Base-by-base conservation (phyloP, 805 yeast genomes). In the Wickerhamomyces queroliae region DNA sequence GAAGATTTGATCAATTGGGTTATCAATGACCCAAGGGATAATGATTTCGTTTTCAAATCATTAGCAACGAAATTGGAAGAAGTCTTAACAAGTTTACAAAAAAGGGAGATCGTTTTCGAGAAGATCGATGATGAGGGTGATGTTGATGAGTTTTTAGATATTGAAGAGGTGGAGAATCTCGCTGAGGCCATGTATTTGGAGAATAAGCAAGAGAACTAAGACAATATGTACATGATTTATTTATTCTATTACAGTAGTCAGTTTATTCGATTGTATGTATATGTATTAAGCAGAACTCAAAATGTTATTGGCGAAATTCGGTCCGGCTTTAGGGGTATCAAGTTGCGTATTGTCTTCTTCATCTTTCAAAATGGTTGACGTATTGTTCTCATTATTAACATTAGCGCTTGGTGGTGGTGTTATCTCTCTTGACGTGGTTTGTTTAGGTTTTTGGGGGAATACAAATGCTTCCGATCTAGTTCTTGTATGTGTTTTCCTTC, bases 1-100 rank as follows among this genome's bases (percentile, higher is more conserved):
- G 88, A 84, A 50, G 96, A 90, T 56, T 65, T 87, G 45, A 71
- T 85, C 41, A 66, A 81, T 13, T 90, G 95, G 95, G 57, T 83
- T 15, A 66, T 83, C 18, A 63, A 73, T 41, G 79, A 76, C 38
- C 56, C 68, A 28, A 69, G 69, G 32, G 78, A 86, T 29, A 69
- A 69, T 45, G 90, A 83, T 47, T 66, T 61, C 28, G 70, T 74
- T 19, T 53, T 88, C 20, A 66, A 86, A 40, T 70, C 74, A 32
- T 59, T 88, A 19, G 86, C 91, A 1, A 79, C 77, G 40, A 93
- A 85, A 46, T 53, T 85, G 34, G 56, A 58, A 35, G 72, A 64
- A 40, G 75, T 69, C 35, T 48, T 67, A 8, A 62, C 53, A 17
- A 33, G 40, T 0, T 30, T 80, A 21, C 38, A 46, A 11, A 78